Percentiles rank a stretch among this genome's conserved stretches.
Evolutionary conservation across 768 basidiomycete genomes (phyloP).

Genomic region (Boletus fagicola): DNA sequence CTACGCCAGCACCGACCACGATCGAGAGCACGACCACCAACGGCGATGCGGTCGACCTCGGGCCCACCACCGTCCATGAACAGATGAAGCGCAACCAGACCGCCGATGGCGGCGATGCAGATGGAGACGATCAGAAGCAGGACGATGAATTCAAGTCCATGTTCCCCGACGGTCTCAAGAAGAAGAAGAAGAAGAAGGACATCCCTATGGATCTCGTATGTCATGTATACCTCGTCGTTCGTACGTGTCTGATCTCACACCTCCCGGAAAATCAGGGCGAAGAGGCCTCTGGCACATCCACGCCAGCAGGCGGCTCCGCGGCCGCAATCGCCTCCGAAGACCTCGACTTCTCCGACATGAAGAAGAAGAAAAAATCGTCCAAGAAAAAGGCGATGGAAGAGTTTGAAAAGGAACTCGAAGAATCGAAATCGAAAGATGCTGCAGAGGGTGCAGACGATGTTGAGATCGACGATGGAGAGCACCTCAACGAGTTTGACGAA

Average conservation of each 20-base stretch:
- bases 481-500: constrained; percentile 70
- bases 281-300: constrained; percentile 66
- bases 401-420: constrained; percentile 88
- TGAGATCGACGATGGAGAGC: constrained; percentile 59
- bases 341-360: constrained; percentile 92
- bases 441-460: constrained; percentile 58
- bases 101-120: constrained; percentile 34
- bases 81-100: constrained; percentile 56
- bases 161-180: constrained; percentile 82
- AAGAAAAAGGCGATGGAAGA: constrained; percentile 93
- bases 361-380: constrained; percentile 92
- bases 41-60: constrained; percentile 75
- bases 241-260: not conserved
- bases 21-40: constrained; percentile 63
- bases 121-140: constrained; percentile 48
- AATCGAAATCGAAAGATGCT: constrained; percentile 62
- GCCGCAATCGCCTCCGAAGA: constrained; percentile 62
- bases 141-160: constrained; percentile 79
- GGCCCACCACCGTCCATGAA: constrained; percentile 72
- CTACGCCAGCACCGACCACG: no score
- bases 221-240: constrained; percentile 2
- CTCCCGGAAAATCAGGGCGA: constrained; percentile 42
- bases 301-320: constrained; percentile 42
- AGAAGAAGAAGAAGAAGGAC: constrained; percentile 93
- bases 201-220: constrained; percentile 79